Evolutionary conservation across 257 asterid species (phyloP).

Genomic region (Ehretia macrophylla): DNA sequence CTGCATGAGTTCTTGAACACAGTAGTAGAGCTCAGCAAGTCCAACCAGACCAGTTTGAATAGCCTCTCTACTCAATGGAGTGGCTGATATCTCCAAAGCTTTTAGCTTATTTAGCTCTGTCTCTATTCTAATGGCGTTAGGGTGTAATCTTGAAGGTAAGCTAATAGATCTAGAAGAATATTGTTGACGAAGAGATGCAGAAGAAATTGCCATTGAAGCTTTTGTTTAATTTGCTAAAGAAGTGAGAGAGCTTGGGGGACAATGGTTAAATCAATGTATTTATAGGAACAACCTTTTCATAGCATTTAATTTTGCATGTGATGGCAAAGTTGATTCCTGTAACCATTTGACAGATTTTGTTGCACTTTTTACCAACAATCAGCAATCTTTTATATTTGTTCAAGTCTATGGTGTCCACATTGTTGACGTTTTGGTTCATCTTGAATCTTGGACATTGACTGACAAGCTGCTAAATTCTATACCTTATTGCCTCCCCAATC

Average conservation of each 20-base stretch:
- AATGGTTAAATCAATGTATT: slow-evolving; percentile 8
- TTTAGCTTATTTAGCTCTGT: slow-evolving; percentile 38
- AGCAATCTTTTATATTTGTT: slow-evolving; percentile 21
- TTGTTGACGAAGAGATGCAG: slow-evolving; percentile 20
- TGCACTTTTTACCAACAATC: slow-evolving; percentile 32
- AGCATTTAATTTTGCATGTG: slow-evolving; percentile 39
- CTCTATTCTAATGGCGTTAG: slow-evolving; percentile 40
- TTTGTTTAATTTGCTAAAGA: not conserved
- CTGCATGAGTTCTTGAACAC: slow-evolving; percentile 22
- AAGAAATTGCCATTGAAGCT: slow-evolving; percentile 38
- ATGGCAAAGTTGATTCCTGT: slow-evolving; percentile 27
- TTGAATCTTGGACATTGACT: slow-evolving; percentile 2
- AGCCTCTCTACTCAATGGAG: slow-evolving; percentile 21
- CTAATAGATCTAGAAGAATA: slow-evolving; percentile 62
- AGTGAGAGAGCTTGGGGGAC: slow-evolving; percentile 12
- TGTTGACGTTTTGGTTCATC: slow-evolving; percentile 18
- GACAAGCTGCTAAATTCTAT: slow-evolving; percentile 8
- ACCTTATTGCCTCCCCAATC: slow-evolving; percentile 14
- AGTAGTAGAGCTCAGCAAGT: slow-evolving; percentile 25
- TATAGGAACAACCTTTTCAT: slow-evolving; percentile 28
- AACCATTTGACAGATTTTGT: slow-evolving; percentile 25
- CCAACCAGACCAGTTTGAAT: slow-evolving; percentile 31
- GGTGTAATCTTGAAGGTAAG: slow-evolving; percentile 67
- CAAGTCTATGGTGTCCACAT: slow-evolving; percentile 17
- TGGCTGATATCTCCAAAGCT: slow-evolving; percentile 21